Evolutionary conservation across 129 eudicot genomes (phyloP).

Genomic region (Helichrysum umbraculigerum): DNA sequence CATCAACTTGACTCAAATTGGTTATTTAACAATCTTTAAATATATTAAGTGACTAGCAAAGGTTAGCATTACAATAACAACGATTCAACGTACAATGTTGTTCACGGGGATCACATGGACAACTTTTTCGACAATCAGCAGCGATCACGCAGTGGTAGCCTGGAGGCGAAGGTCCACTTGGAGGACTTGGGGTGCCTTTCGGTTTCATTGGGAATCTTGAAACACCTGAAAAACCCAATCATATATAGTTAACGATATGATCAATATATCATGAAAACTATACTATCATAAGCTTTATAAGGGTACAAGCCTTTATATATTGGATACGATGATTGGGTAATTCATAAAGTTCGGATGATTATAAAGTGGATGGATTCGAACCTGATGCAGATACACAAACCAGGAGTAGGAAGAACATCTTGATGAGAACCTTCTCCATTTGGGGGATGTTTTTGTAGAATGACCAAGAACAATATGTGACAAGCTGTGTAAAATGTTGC

Average conservation of each 20-base stretch:
- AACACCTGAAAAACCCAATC: no score
- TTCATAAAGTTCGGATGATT: not conserved
- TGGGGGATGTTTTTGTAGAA: not conserved
- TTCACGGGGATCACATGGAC: slow-evolving; percentile 1
- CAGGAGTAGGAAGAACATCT: slow-evolving; percentile 13
- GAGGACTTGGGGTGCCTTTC: not conserved
- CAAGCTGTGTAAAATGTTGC: not conserved
- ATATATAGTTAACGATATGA: no score
- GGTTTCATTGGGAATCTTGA: no score
- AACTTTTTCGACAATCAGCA: not conserved
- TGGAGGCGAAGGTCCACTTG: slow-evolving; percentile 19
- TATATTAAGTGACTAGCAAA: not conserved
- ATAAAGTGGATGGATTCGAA: not conserved
- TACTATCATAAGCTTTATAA: no score
- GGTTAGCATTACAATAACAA: slow-evolving; percentile 14
- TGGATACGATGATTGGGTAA: not conserved
- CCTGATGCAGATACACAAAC: slow-evolving; percentile 22
- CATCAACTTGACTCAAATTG: no score
- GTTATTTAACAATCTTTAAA: not conserved
- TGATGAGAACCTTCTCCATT: slow-evolving; percentile 1
- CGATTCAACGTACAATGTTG: not conserved
- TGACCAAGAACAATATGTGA: not conserved
- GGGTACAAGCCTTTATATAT: not conserved
- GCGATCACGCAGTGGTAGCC: slow-evolving; percentile 8
- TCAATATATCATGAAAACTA: no score